Percentiles rank a stretch among this genome's conserved stretches.
Evolutionary conservation across 2,329 filamentous ascomycete genomes (phyloP).

Genomic region (Aureobasidium sp.): DNA sequence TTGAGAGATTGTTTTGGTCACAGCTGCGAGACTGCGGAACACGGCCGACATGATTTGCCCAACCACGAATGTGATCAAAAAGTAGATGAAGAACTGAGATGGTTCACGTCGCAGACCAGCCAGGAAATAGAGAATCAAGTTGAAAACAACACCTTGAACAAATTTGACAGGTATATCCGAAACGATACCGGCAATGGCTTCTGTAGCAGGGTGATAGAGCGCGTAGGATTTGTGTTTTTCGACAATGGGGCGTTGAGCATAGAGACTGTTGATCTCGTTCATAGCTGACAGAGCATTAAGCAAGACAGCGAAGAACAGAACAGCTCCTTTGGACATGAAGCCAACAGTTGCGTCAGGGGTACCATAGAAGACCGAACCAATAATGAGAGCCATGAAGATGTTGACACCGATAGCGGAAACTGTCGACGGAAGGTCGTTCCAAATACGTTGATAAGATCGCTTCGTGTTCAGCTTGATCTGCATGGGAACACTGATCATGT

Average conservation of each 20-base stretch:
- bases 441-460: slow-evolving; percentile 47
- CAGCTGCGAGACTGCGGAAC: slow-evolving; percentile 53
- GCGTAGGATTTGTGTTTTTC: slow-evolving; percentile 42
- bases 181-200: slow-evolving; percentile 50
- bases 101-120: slow-evolving; percentile 37
- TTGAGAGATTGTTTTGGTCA: slow-evolving; percentile 55
- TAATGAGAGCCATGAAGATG: slow-evolving; percentile 52
- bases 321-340: slow-evolving; percentile 63
- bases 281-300: slow-evolving; percentile 54
- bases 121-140: slow-evolving; percentile 54
- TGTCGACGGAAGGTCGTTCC: slow-evolving; percentile 46
- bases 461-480: slow-evolving; percentile 48
- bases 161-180: slow-evolving; percentile 55
- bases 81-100: slow-evolving; percentile 55
- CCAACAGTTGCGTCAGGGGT: slow-evolving; percentile 56
- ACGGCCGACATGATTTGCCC: slow-evolving; percentile 32
- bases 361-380: slow-evolving; percentile 55
- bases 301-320: slow-evolving; percentile 55
- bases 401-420: slow-evolving; percentile 42
- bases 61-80: slow-evolving; percentile 51
- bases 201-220: slow-evolving; percentile 33
- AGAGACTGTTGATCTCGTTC: slow-evolving; percentile 55
- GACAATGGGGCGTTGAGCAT: slow-evolving; percentile 41
- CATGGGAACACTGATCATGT: slow-evolving; percentile 50
- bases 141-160: slow-evolving; percentile 43